Base-by-base conservation (phyloP, 2,329 filamentous ascomycete species). In the Aciculosporium take region DNA sequence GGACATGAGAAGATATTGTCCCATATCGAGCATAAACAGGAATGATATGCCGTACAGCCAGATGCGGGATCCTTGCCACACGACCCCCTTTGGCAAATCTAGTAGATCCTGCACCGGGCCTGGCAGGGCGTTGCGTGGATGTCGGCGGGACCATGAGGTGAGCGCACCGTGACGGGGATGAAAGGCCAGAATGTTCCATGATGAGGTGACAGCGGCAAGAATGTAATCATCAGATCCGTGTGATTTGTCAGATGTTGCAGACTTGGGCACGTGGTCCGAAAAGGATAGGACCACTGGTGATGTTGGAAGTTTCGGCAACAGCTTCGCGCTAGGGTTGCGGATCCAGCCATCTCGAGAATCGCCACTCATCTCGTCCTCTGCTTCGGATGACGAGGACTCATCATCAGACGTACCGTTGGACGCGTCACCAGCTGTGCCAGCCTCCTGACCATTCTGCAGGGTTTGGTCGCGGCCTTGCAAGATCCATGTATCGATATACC, bases 1-100 rank as follows among this genome's bases (percentile, higher is more conserved):
- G 1, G 53, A 48, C 29, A 55, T 51, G n/a, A 55, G 54, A 21
- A 91, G 71, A 57, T 94, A 81, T 52, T 74, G 72, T 17, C 74
- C 74, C 24, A 94, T 65, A 57, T 96, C 87, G 45, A 98, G 76
- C 88, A 96, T 96, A 64, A 84, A 87, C 20, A 98, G 61, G 72
- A 87, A 96, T 1, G 75, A 79, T 31, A 77, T 74, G 6, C 89
- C 88, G 54, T 94, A 95, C 17, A 96, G 64, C 86, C 89, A 96
- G 7, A 89, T 62, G 12, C 89, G 74, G 23, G 68, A 66, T 1
- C 81, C 68, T 55, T 93, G 83, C 88, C 89, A 96, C 30, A 94
- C 60, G 21, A 79, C 78, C 3, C 87, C 88, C 66, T 89, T 89
- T 41, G 82, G 82, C 32, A 84, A 71, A 56, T 94, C 87, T 45